A percentile compares a stretch with the other conserved stretches of the same genome.
These are phyloP conservation scores for Narthecium ossifragum DNA, from an alignment of 106 monocot species.

Conservation along the genomic window DNA sequence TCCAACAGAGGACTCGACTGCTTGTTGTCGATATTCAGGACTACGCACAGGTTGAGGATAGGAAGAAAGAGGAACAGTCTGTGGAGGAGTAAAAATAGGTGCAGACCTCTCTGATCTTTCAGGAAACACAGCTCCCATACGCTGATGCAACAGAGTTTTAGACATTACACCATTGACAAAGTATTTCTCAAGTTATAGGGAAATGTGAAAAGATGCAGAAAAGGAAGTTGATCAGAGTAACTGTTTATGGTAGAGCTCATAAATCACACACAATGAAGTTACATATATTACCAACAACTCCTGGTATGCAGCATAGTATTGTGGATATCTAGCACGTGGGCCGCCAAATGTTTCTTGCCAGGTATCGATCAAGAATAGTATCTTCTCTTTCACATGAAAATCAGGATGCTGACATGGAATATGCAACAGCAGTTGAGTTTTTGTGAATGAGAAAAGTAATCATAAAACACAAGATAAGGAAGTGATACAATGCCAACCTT, in stretches of 20 bases:
- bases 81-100: constrained; percentile 74
- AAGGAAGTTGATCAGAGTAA: no score
- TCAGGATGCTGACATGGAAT: constrained; percentile 45
- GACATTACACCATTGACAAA: no score
- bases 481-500: constrained; percentile 42
- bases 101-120: constrained; percentile 63
- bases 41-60: constrained; percentile 46
- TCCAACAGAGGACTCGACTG: constrained; percentile 32
- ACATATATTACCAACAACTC: constrained; percentile 63
- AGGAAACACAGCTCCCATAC: constrained; percentile 49
- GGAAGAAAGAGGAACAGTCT: constrained; percentile 54
- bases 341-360: constrained; percentile 98
- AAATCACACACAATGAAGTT: no score
- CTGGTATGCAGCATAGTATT: constrained; percentile 78
- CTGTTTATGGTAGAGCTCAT: no score
- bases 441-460: constrained; percentile 4
- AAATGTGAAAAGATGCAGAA: no score
- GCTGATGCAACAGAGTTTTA: neutral
- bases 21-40: constrained; percentile 44
- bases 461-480: neutral
- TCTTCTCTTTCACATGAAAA: constrained; percentile 81
- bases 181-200: no score
- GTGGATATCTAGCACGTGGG: constrained; percentile 74
- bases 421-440: constrained; percentile 1
- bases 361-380: constrained; percentile 65